These are phyloP conservation scores for Bertia moriformis DNA, from an alignment of 2,329 filamentous ascomycete genomes.

Conservation along the genomic window DNA sequence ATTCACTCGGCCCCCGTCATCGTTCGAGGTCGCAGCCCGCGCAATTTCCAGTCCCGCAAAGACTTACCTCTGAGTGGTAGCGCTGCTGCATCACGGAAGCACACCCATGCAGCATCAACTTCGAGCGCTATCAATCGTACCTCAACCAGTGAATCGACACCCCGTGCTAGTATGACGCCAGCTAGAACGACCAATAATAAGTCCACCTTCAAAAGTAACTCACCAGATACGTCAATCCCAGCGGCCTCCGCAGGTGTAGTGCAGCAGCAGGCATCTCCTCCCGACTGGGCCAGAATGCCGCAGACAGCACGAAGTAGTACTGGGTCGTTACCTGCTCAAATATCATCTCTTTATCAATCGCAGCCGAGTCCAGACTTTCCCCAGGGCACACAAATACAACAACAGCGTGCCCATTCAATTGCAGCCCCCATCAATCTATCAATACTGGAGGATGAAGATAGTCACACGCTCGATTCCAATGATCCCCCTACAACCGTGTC, in stretches of 20 bases:
- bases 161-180: not conserved
- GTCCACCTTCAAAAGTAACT: not conserved
- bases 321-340: not conserved
- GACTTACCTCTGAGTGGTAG: conserved; percentile 42
- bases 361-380: not conserved
- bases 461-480: conserved; percentile 12
- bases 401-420: not conserved
- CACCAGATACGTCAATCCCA: not conserved
- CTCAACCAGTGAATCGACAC: not conserved
- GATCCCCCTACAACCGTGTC: not conserved
- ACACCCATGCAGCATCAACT: not conserved
- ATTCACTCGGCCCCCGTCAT: conserved; percentile 56
- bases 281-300: not conserved
- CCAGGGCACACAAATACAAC: not conserved
- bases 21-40: conserved; percentile 54
- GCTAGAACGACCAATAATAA: not conserved
- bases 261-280: not conserved
- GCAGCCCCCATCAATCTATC: conserved; percentile 30
- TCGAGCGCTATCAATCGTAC: not conserved
- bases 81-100: conserved; percentile 15
- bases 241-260: not conserved
- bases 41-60: conserved; percentile 59
- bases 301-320: not conserved
- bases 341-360: not conserved
- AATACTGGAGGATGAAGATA: conserved; percentile 43